Percentiles rank a stretch among this genome's conserved stretches.
These are phyloP conservation scores for Penicillium longicatenatum DNA, from an alignment of 495 filamentous ascomycete genomes.

Conservation along the genomic window DNA sequence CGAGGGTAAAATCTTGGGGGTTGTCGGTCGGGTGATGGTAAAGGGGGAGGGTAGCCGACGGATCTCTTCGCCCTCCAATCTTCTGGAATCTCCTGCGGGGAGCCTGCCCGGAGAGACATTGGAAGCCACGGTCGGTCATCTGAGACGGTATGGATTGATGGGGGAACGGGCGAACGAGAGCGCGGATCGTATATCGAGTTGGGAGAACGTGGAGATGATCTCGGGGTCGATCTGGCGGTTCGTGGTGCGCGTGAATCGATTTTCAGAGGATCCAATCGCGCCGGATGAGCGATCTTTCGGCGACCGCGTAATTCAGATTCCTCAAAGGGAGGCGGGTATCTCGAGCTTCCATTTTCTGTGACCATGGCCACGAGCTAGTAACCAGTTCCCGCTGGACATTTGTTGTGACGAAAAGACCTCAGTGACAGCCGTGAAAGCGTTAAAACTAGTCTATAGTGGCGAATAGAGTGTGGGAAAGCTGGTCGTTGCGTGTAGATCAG, in stretches of 20 bases:
- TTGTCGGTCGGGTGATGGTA: slow-evolving; percentile 23
- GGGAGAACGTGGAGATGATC: slow-evolving; percentile 29
- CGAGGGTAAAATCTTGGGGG: slow-evolving; percentile 18
- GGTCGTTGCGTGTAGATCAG: slow-evolving; percentile 1
- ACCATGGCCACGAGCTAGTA: slow-evolving; percentile 51
- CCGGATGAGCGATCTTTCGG: slow-evolving; percentile 36
- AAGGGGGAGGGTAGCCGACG: slow-evolving; percentile 21
- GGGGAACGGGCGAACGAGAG: slow-evolving; percentile 34
- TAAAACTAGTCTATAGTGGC: slow-evolving; percentile 1
- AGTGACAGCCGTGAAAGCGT: slow-evolving; percentile 4
- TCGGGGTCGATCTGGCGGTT: slow-evolving; percentile 24
- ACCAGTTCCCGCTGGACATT: slow-evolving; percentile 51
- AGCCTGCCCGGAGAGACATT: slow-evolving; percentile 28
- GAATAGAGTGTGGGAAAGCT: slow-evolving; percentile 1
- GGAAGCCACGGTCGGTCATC: slow-evolving; percentile 36
- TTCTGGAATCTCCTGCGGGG: slow-evolving; percentile 22
- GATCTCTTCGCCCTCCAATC: slow-evolving; percentile 25
- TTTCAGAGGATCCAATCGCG: slow-evolving; percentile 37
- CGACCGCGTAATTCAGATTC: slow-evolving; percentile 38
- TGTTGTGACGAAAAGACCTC: slow-evolving; percentile 24
- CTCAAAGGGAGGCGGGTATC: slow-evolving; percentile 38
- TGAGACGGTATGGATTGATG: slow-evolving; percentile 16
- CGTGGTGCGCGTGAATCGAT: slow-evolving; percentile 35
- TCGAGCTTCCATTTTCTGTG: slow-evolving; percentile 48
- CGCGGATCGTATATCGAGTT: slow-evolving; percentile 26